A percentile compares a stretch with the other conserved stretches of the same genome.
Evolutionary conservation across 305 asterid genomes (phyloP).

Genomic region (Nicotiana rustica): DNA sequence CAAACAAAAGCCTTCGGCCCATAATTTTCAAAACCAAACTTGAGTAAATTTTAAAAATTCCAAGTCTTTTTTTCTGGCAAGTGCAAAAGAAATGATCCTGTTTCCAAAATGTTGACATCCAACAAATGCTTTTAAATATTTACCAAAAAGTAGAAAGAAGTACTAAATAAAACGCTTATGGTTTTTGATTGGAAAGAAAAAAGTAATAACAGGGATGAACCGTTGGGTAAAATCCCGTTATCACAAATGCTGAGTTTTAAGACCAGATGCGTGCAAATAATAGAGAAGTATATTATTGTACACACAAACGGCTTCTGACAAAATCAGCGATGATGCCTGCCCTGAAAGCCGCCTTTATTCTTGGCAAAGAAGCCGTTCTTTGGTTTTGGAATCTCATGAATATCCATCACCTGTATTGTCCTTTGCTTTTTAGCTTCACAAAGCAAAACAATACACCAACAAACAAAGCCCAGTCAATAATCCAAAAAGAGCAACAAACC

Average conservation of each 20-base stretch:
- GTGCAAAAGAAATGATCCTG: not conserved
- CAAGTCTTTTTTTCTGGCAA: not conserved
- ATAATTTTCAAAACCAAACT: not conserved
- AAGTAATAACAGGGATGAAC: constrained; percentile 5
- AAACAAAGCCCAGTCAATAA: constrained; percentile 47
- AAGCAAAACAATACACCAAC: constrained; percentile 37
- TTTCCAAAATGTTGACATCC: not conserved
- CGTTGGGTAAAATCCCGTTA: constrained; percentile 28
- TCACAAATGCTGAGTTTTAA: constrained; percentile 27
- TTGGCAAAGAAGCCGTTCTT: constrained; percentile 83
- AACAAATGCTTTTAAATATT: not conserved
- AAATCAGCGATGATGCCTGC: constrained; percentile 82
- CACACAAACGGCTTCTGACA: constrained; percentile 27
- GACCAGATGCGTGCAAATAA: constrained; percentile 16
- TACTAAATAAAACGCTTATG: not conserved
- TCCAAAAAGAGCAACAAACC: constrained; percentile 22
- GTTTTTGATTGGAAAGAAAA: not conserved
- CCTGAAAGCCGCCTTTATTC: constrained; percentile 90
- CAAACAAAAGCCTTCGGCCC: not conserved
- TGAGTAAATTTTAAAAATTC: not conserved
- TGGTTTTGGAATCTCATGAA: constrained; percentile 89
- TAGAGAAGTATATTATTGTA: constrained; percentile 34
- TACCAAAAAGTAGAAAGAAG: not conserved
- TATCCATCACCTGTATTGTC: constrained; percentile 95
- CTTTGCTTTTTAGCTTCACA: constrained; percentile 95